Percentiles rank a stretch among this genome's conserved stretches.
phyloP scores from a whole-genome alignment of 805 yeast species.

The Cyberlindnera amylophila region DNA sequence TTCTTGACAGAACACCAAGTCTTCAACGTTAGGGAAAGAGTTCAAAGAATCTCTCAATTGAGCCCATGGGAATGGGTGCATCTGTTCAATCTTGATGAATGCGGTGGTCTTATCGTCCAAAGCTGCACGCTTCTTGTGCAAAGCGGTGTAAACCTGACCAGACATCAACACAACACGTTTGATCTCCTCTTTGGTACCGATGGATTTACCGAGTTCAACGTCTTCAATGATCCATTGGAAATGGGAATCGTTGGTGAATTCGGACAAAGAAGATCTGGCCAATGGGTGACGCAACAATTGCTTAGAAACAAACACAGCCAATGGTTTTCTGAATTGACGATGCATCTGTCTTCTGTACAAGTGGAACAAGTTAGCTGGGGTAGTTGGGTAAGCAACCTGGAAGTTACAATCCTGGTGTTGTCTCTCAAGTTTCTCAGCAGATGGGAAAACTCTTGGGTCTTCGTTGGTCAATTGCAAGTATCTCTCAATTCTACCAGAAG shows the following conservation, averaged over 20 bases:
- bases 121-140: slow-evolving; percentile 82
- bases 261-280: slow-evolving; percentile 80
- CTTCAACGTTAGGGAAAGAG: slow-evolving; percentile 77
- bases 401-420: slow-evolving; percentile 99
- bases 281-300: slow-evolving; percentile 94
- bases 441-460: slow-evolving; percentile 92
- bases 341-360: slow-evolving; percentile 98
- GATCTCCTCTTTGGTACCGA: slow-evolving; percentile 75
- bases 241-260: slow-evolving; percentile 86
- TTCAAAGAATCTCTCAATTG: slow-evolving; percentile 82
- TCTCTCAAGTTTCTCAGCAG: slow-evolving; percentile 81
- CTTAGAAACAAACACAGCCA: slow-evolving; percentile 86
- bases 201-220: slow-evolving; percentile 73
- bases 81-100: slow-evolving; percentile 83
- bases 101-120: slow-evolving; percentile 81
- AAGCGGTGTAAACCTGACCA: slow-evolving; percentile 94
- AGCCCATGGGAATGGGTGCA: slow-evolving; percentile 98
- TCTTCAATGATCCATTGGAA: slow-evolving; percentile 98
- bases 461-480: slow-evolving; percentile 94
- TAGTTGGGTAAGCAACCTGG: slow-evolving; percentile 97
- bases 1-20: slow-evolving; percentile 96
- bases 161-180: slow-evolving; percentile 79
- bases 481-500: slow-evolving; percentile 96
- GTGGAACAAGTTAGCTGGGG: slow-evolving; percentile 96
- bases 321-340: slow-evolving; percentile 95